phyloP scores from a whole-genome alignment of 805 yeast species.

The Tetrapisispora iriomotensis region DNA sequence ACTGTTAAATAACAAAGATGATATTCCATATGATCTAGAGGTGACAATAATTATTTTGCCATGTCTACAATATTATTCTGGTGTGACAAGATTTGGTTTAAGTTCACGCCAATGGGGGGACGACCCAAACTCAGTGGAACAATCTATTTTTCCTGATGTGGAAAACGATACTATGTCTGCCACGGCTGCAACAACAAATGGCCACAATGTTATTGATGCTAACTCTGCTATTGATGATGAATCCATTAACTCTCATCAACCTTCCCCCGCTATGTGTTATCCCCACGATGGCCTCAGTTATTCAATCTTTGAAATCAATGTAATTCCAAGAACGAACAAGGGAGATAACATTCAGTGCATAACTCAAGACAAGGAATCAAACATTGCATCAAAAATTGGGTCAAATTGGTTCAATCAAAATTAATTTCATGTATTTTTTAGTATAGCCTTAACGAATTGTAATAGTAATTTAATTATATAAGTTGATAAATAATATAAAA shows the following conservation, averaged over 20 bases:
- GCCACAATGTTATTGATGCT: too few species aligned
- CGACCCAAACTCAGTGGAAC: not conserved
- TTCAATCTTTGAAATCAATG: slow-evolving; percentile 40
- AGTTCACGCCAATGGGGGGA: slow-evolving; percentile 64
- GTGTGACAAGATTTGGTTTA: slow-evolving; percentile 57
- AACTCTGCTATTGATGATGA: too few species aligned
- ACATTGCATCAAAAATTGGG: not conserved
- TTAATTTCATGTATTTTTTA: not conserved
- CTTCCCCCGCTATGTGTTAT: slow-evolving; percentile 1
- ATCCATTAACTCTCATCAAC: too few species aligned
- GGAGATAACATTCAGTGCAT: not conserved
- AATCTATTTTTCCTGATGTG: not conserved
- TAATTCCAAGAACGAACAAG: slow-evolving; percentile 12
- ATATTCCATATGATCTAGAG: slow-evolving; percentile 24
- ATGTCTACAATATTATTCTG: slow-evolving; percentile 49
- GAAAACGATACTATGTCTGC: too few species aligned
- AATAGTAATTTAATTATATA: too few species aligned
- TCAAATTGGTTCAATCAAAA: slow-evolving; percentile 1
- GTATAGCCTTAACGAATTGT: too few species aligned
- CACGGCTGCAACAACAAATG: too few species aligned
- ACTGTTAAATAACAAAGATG: slow-evolving; percentile 4
- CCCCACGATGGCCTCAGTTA: slow-evolving; percentile 74
- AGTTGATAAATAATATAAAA: too few species aligned
- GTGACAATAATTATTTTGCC: slow-evolving; percentile 50
- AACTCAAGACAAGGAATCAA: not conserved